Conservation (phyloP, 106 monocot species). For the Narthecium ossifragum region DNA sequence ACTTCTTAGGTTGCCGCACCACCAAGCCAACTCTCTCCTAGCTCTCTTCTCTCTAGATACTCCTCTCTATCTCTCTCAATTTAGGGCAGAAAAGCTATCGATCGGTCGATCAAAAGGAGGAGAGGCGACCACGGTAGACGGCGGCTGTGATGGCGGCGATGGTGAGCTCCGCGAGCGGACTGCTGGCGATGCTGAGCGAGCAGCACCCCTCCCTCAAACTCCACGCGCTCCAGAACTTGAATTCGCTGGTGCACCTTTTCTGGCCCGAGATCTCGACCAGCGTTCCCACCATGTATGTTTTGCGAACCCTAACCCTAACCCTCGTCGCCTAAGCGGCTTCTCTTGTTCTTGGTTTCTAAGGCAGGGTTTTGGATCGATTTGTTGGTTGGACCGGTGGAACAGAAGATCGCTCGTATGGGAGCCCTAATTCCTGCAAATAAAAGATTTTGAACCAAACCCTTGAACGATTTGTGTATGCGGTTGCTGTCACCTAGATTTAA, state of each 20-base stretch:
- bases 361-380: slow-evolving; percentile 30
- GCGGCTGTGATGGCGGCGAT: slow-evolving; percentile 29
- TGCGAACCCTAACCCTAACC: too few species aligned
- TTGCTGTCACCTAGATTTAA: too few species aligned
- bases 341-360: background rate
- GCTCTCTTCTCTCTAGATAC: background rate
- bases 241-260: slow-evolving; percentile 79
- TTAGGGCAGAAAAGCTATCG: background rate
- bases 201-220: slow-evolving; percentile 66
- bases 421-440: too few species aligned
- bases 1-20: background rate
- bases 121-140: slow-evolving; percentile 10
- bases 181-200: slow-evolving; percentile 81
- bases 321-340: background rate
- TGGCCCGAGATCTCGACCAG: slow-evolving; percentile 96
- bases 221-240: slow-evolving; percentile 75
- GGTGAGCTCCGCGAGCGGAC: slow-evolving; percentile 77
- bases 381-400: too few species aligned
- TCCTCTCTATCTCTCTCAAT: background rate
- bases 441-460: too few species aligned
- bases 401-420: too few species aligned
- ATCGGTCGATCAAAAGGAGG: too few species aligned
- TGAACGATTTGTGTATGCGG: too few species aligned
- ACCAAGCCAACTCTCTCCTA: background rate
- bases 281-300: slow-evolving; percentile 74